These are phyloP conservation scores for Ophiostoma novo-ulmi DNA, from an alignment of 2,329 filamentous ascomycete species.

Conservation along the genomic window DNA sequence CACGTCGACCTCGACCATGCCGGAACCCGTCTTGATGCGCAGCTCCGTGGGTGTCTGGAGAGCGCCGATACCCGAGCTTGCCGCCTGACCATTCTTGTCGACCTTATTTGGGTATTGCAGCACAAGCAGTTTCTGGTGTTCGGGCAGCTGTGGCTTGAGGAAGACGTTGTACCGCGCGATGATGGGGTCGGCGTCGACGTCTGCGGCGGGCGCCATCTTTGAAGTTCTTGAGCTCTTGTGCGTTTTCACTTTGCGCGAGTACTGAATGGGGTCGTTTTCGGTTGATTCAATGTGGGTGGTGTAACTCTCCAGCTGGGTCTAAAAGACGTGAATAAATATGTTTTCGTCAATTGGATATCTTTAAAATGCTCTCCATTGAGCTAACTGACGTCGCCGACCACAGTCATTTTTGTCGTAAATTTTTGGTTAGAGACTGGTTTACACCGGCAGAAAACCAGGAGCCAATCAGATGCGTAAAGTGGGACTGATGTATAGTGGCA, in stretches of 20 bases:
- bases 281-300: not conserved
- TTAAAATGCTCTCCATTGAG: not conserved
- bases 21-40: conserved; percentile 74
- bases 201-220: conserved; percentile 29
- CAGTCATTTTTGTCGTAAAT: not conserved
- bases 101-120: conserved; percentile 84
- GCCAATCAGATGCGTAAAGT: not conserved
- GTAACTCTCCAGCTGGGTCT: not conserved
- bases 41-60: conserved; percentile 61
- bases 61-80: conserved; percentile 24
- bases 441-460: not conserved
- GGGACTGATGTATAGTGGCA: not conserved
- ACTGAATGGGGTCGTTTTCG: not conserved
- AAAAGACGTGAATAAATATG: not conserved
- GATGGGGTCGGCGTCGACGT: conserved; percentile 61
- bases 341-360: not conserved
- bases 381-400: conserved; percentile 4
- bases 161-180: conserved; percentile 76
- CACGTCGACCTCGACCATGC: conserved; percentile 89
- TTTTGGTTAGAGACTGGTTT: not conserved
- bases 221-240: not conserved
- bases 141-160: conserved; percentile 67
- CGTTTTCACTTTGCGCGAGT: not conserved
- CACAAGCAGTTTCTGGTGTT: conserved; percentile 64
- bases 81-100: conserved; percentile 45